Evolutionary conservation across 768 basidiomycete species (phyloP).

Genomic region (Lentinula guzmanii): DNA sequence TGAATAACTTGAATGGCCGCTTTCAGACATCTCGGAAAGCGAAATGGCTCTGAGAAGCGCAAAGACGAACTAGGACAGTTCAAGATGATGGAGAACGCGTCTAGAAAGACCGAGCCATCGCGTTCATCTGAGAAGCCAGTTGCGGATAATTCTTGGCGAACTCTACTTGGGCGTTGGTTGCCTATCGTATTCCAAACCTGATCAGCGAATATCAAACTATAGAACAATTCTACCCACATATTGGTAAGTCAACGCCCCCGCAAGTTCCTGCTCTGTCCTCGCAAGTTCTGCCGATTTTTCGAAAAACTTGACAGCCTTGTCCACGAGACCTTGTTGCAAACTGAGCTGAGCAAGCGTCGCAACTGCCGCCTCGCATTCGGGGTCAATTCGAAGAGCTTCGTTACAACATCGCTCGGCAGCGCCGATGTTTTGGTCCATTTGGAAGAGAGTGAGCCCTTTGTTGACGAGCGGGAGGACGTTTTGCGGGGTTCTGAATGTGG

Average conservation of each 20-base stretch:
- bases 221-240: slow-evolving; percentile 45
- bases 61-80: no score
- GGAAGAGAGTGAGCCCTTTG: slow-evolving; percentile 94
- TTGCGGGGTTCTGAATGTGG: slow-evolving; percentile 26
- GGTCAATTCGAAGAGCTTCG: slow-evolving; percentile 83
- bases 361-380: slow-evolving; percentile 94
- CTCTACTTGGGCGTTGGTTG: slow-evolving; percentile 75
- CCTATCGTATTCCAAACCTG: slow-evolving; percentile 32
- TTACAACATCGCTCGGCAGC: slow-evolving; percentile 80
- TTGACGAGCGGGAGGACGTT: slow-evolving; percentile 96
- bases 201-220: slow-evolving; percentile 4
- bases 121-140: slow-evolving; percentile 64
- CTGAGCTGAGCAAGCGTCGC: slow-evolving; percentile 92
- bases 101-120: slow-evolving; percentile 29
- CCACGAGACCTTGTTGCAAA: slow-evolving; percentile 86
- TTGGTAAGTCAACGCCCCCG: slow-evolving; percentile 70
- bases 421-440: slow-evolving; percentile 88
- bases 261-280: slow-evolving; percentile 85
- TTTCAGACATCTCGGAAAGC: no score
- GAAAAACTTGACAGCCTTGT: slow-evolving; percentile 83
- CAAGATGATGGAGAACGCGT: background rate
- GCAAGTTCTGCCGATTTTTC: slow-evolving; percentile 79
- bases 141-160: slow-evolving; percentile 82
- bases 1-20: background rate
- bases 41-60: no score